Evolutionary conservation across 257 asterid genomes (phyloP).

Genomic region (Agastache rugosa): DNA sequence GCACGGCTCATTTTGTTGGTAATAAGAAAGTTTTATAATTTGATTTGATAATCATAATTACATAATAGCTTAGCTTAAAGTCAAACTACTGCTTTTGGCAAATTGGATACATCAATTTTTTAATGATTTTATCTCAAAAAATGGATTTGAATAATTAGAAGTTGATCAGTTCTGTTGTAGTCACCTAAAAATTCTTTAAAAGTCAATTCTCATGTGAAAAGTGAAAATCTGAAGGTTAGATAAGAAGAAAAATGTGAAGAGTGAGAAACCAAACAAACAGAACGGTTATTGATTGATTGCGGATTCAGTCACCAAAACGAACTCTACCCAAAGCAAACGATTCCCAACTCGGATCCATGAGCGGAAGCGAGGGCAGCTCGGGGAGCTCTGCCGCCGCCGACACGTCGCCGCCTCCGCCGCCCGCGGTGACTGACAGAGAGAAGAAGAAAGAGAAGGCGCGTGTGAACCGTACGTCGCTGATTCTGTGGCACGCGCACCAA

Average conservation of each 20-base stretch:
- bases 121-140: background rate
- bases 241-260: background rate
- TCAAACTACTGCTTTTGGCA: background rate
- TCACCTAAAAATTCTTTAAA: background rate
- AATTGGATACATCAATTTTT: background rate
- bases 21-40: background rate
- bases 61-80: background rate
- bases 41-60: background rate
- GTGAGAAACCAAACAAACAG: background rate
- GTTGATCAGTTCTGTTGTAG: background rate
- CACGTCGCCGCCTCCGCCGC: constrained; percentile 33
- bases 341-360: constrained; percentile 53
- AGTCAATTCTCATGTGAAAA: constrained; percentile 4
- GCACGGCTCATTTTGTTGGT: too few relatives aligned
- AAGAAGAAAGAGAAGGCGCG: constrained; percentile 90
- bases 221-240: background rate
- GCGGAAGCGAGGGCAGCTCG: constrained; percentile 85
- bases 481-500: constrained; percentile 98
- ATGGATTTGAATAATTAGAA: too few relatives aligned
- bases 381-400: constrained; percentile 63
- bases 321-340: constrained; percentile 7
- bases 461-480: constrained; percentile 82
- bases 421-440: constrained; percentile 43
- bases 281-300: constrained; percentile 28
- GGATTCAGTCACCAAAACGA: constrained; percentile 24